These are phyloP conservation scores for Quercus mongolica DNA, from an alignment of 306 rosid genomes.

Conservation along the genomic window DNA sequence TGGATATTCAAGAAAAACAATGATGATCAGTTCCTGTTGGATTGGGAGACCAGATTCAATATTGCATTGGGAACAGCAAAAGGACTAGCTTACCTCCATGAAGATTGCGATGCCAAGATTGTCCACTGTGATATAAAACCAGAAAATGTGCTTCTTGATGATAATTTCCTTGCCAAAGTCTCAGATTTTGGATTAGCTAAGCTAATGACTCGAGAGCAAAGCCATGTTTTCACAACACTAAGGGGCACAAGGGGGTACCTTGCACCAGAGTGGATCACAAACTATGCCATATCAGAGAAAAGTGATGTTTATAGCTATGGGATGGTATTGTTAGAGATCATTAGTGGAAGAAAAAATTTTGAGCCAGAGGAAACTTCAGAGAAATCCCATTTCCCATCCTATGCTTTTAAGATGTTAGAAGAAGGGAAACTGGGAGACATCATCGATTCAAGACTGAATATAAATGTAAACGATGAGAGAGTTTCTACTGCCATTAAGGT, in stretches of 20 bases:
- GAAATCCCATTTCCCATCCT: conserved; percentile 76
- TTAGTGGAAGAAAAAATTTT: conserved; percentile 83
- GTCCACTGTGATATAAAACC: conserved; percentile 94
- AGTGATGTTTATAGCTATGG: conserved; percentile 93
- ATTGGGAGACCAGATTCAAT: conserved; percentile 74
- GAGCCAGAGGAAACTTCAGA: conserved; percentile 56
- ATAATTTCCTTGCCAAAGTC: conserved; percentile 69
- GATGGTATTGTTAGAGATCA: conserved; percentile 79
- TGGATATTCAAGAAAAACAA: conserved; percentile 71
- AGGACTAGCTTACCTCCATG: conserved; percentile 86
- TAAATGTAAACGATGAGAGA: conserved; percentile 39
- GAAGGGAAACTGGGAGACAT: conserved; percentile 66
- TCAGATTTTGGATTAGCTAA: conserved; percentile 91
- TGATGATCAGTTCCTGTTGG: conserved; percentile 44
- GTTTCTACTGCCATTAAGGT: conserved; percentile 53
- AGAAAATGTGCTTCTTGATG: conserved; percentile 86
- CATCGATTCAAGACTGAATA: conserved; percentile 41
- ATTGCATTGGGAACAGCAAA: conserved; percentile 91
- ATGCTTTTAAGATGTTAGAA: conserved; percentile 78
- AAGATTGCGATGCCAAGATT: conserved; percentile 85
- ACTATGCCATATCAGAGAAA: conserved; percentile 90
- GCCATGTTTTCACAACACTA: conserved; percentile 85
- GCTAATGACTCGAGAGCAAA: conserved; percentile 83
- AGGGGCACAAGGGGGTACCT: conserved; percentile 90
- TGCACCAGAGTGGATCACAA: conserved; percentile 96